Conservation (phyloP, 1,284 basidiomycete species). For the Apiotrichum veenhuisii region DNA sequence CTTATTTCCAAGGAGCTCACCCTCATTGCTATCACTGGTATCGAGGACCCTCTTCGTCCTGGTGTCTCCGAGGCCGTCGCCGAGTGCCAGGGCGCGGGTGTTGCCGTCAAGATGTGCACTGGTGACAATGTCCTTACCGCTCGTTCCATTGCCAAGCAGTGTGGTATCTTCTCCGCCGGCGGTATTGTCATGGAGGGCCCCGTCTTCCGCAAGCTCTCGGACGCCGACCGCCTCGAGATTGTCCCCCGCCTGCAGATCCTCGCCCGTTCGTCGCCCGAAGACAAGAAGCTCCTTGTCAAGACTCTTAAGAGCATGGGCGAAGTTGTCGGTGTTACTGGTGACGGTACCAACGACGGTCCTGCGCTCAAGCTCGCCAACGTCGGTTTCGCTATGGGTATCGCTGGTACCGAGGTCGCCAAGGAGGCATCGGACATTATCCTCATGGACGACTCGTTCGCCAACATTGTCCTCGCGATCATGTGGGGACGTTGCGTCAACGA, state of each 20-base stretch:
- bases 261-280: conserved; percentile 95
- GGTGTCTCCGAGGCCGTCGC: conserved; percentile 85
- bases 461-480: conserved; percentile 95
- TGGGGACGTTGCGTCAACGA: conserved; percentile 99
- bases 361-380: conserved; percentile 92
- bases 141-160: conserved; percentile 89
- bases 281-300: conserved; percentile 91
- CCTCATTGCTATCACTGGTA: conserved; percentile 82
- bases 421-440: conserved; percentile 98
- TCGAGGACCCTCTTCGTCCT: conserved; percentile 90
- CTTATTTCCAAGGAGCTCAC: conserved; percentile 70
- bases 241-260: conserved; percentile 59
- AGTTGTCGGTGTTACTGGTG: conserved; percentile 94
- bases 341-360: conserved; percentile 97
- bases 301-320: conserved; percentile 83
- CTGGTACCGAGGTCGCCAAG: conserved; percentile 97
- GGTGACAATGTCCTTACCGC: conserved; percentile 91
- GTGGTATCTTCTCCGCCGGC: conserved; percentile 62
- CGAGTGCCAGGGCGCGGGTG: conserved; percentile 81
- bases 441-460: conserved; percentile 96
- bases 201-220: conserved; percentile 56
- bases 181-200: conserved; percentile 63
- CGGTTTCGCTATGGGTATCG: conserved; percentile 97
- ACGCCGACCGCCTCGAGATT: conserved; percentile 53
- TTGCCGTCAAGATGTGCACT: conserved; percentile 98